phyloP scores from a whole-genome alignment of 2,329 filamentous ascomycete genomes.

The Calonectria honghensis region DNA sequence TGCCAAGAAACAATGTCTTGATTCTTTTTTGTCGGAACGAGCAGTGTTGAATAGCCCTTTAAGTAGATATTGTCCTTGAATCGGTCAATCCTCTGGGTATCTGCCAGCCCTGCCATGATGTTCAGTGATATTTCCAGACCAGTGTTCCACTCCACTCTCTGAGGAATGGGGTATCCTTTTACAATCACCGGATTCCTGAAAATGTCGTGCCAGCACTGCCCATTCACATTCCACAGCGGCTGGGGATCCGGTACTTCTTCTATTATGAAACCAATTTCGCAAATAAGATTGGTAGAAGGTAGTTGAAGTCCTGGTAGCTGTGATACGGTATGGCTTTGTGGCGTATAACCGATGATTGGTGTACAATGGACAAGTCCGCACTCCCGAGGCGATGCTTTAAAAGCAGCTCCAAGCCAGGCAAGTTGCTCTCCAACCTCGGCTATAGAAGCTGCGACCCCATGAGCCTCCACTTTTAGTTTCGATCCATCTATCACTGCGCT shows the following conservation, averaged over 20 bases:
- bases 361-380: constrained; percentile 14
- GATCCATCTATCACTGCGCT: background rate
- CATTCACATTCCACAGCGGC: background rate
- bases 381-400: constrained; percentile 29
- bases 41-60: constrained; percentile 44
- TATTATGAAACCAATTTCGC: constrained; percentile 15
- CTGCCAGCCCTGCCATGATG: constrained; percentile 37
- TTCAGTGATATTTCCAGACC: constrained; percentile 41
- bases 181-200: constrained; percentile 42
- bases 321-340: background rate
- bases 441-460: constrained; percentile 15
- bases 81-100: constrained; percentile 5
- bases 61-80: constrained; percentile 32
- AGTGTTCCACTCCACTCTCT: background rate
- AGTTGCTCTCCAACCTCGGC: constrained; percentile 41
- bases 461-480: constrained; percentile 1
- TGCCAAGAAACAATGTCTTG: constrained; percentile 40
- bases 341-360: background rate
- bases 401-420: constrained; percentile 42
- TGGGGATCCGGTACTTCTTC: background rate
- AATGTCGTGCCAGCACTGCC: constrained; percentile 41
- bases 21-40: constrained; percentile 22
- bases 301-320: background rate
- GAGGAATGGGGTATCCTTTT: constrained; percentile 38
- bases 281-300: background rate